A percentile compares a stretch with the other conserved stretches of the same genome.
Evolutionary conservation across 1,139 yeast species (phyloP).

Genomic region (Komagataea norvegica): DNA sequence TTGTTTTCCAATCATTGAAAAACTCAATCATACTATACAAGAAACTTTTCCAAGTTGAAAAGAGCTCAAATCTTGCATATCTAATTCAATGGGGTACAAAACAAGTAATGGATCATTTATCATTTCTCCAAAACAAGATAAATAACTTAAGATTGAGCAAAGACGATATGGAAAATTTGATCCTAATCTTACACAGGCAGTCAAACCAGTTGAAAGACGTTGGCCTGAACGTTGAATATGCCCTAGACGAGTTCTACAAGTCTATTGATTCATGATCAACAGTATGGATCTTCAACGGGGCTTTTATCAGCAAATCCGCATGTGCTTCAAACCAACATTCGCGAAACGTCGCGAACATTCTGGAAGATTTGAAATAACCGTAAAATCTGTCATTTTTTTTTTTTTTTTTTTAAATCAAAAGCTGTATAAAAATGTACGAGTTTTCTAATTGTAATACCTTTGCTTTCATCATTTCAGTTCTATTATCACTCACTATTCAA

Average conservation of each 20-base stretch:
- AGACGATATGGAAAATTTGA: constrained; percentile 46
- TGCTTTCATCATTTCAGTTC: no score
- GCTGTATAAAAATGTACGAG: no score
- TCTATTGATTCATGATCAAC: constrained; percentile 16
- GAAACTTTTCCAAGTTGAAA: constrained; percentile 36
- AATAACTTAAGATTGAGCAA: constrained; percentile 54
- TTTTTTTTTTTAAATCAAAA: neutral
- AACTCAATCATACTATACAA: constrained; percentile 45
- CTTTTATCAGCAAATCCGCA: no score
- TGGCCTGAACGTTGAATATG: constrained; percentile 70
- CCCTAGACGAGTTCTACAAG: constrained; percentile 38
- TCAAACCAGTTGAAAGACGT: constrained; percentile 55
- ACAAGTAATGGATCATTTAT: constrained; percentile 58
- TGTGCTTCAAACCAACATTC: constrained; percentile 1
- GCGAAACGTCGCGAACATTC: constrained; percentile 8
- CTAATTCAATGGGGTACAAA: constrained; percentile 67
- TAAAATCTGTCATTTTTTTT: neutral
- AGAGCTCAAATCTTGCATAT: constrained; percentile 19
- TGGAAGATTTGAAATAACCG: neutral
- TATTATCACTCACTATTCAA: no score
- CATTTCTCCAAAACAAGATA: constrained; percentile 60
- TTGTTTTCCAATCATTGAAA: constrained; percentile 50
- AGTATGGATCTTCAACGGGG: no score
- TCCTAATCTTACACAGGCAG: constrained; percentile 52
- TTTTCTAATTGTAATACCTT: no score